phyloP scores from a whole-genome alignment of 2,329 filamentous ascomycete genomes.

The Pyrenophora teres region DNA sequence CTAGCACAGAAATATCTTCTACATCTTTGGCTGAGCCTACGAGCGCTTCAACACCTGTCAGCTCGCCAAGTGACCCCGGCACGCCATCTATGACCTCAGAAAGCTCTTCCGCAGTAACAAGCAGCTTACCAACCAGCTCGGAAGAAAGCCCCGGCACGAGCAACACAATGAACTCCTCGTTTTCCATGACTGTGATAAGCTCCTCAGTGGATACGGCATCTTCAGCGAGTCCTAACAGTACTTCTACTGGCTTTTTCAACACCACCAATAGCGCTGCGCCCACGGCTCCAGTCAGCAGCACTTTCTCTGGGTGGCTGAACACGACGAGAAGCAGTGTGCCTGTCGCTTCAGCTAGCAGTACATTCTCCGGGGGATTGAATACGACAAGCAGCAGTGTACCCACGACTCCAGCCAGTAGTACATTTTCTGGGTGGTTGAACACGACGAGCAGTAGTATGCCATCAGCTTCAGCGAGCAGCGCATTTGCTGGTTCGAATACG shows the following conservation, averaged over 20 bases:
- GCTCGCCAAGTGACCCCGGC: not conserved
- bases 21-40: not conserved
- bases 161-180: not conserved
- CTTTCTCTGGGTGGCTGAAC: not conserved
- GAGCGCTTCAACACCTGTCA: not conserved
- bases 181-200: not conserved
- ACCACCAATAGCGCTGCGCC: not conserved
- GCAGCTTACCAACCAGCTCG: not conserved
- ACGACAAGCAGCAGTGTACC: not conserved
- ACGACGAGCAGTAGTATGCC: not conserved
- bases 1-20: not conserved
- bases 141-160: not conserved
- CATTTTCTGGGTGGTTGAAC: not conserved
- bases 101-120: not conserved
- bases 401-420: not conserved
- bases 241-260: not conserved
- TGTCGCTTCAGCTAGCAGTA: not conserved
- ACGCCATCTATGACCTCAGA: not conserved
- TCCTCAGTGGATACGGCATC: not conserved
- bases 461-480: not conserved
- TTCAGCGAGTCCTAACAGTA: not conserved
- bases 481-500: not conserved
- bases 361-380: not conserved
- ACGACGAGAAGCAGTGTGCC: constrained; percentile 1
- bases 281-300: not conserved